Conservation (phyloP, 257 asterid species). For the Przewalskia tangutica region DNA sequence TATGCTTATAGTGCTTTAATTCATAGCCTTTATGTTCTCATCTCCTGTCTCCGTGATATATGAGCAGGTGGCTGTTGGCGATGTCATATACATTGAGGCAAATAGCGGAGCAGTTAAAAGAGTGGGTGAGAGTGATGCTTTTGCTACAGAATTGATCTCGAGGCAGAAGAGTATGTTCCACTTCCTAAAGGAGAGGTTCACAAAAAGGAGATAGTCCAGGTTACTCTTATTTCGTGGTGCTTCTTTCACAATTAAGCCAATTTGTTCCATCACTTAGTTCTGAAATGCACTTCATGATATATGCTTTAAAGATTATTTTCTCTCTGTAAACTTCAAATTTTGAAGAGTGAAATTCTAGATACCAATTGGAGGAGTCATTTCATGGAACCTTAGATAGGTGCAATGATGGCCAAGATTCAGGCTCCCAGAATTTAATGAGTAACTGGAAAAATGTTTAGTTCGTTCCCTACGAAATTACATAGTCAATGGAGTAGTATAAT, state of each 20-base stretch:
- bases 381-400: background rate
- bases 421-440: background rate
- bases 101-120: conserved; percentile 54
- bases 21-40: too few relatives aligned
- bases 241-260: background rate
- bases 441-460: background rate
- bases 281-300: background rate
- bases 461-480: background rate
- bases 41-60: background rate
- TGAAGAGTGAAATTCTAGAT: background rate
- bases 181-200: conserved; percentile 96
- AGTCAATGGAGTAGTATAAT: background rate
- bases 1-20: too few relatives aligned
- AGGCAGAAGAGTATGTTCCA: conserved; percentile 95
- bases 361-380: background rate
- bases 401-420: background rate
- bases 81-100: conserved; percentile 80
- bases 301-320: background rate
- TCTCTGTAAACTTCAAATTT: background rate
- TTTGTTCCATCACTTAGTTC: background rate
- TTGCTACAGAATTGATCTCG: conserved; percentile 89
- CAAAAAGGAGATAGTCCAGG: conserved; percentile 95
- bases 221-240: conserved; percentile 3
- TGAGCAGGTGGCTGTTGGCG: conserved; percentile 86
- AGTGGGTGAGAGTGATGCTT: conserved; percentile 92